These are phyloP conservation scores for Neonectria sp. DNA, from an alignment of 2,329 filamentous ascomycete species.

Conservation along the genomic window DNA sequence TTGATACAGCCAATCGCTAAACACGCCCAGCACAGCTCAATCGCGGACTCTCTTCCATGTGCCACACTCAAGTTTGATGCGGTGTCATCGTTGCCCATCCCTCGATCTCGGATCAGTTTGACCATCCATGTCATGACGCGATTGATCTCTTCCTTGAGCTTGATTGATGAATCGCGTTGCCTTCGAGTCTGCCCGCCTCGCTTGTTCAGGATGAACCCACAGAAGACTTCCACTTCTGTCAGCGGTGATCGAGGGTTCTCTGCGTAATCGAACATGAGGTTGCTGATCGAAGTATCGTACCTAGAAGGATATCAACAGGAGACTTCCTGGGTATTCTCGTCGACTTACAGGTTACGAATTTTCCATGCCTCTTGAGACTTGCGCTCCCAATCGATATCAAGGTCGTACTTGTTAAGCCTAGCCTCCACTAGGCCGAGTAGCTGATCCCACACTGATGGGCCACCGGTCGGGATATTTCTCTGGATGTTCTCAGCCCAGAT, in stretches of 20 bases:
- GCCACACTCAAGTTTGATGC: slow-evolving; percentile 15
- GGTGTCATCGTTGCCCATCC: slow-evolving; percentile 30
- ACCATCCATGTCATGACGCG: slow-evolving; percentile 60
- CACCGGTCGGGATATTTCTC: slow-evolving; percentile 43
- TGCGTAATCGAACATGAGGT: slow-evolving; percentile 53
- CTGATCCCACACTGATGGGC: slow-evolving; percentile 61
- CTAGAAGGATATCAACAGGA: slow-evolving; percentile 50
- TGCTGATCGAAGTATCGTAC: slow-evolving; percentile 62
- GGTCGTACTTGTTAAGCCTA: slow-evolving; percentile 36
- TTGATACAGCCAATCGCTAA: slow-evolving; percentile 47
- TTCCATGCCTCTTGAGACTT: slow-evolving; percentile 57
- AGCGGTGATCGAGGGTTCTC: slow-evolving; percentile 62
- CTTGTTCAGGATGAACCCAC: slow-evolving; percentile 69
- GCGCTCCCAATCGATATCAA: slow-evolving; percentile 52
- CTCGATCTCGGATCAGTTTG: slow-evolving; percentile 49
- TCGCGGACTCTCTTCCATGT: slow-evolving; percentile 42
- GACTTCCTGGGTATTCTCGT: slow-evolving; percentile 48
- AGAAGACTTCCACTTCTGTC: slow-evolving; percentile 69
- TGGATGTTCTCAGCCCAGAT: slow-evolving; percentile 71
- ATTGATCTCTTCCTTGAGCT: slow-evolving; percentile 67
- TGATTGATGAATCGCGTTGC: slow-evolving; percentile 66
- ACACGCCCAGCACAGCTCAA: slow-evolving; percentile 56
- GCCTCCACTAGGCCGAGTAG: slow-evolving; percentile 50
- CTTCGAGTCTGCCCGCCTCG: slow-evolving; percentile 63
- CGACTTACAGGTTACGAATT: slow-evolving; percentile 63